A percentile compares a stretch with the other conserved stretches of the same genome.
Conservation (phyloP, 352 stramenopile species). For the Plasmopara halstedii region DNA sequence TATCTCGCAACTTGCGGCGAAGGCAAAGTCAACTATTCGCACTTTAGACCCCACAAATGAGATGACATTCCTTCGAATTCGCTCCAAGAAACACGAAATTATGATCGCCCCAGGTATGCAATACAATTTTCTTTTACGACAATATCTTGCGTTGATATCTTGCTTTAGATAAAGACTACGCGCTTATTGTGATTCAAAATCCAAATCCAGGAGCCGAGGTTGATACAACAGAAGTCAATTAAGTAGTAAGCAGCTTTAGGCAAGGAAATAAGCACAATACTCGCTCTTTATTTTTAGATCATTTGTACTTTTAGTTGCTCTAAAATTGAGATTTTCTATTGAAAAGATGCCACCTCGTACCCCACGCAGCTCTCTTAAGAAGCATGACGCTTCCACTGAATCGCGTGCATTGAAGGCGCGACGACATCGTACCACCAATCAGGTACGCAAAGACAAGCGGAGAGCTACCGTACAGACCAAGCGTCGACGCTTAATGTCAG, state of each 20-base stretch:
- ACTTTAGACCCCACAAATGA: constrained; percentile 89
- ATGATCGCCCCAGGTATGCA: constrained; percentile 78
- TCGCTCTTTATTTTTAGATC: too few relatives aligned
- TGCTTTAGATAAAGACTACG: constrained; percentile 85
- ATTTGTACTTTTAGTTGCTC: too few relatives aligned
- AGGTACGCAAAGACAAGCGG: constrained; percentile 73
- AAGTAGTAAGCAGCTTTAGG: background rate
- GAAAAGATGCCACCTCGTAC: constrained; percentile 27
- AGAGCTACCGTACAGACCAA: constrained; percentile 56
- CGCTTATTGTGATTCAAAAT: constrained; percentile 92
- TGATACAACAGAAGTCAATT: constrained; percentile 24
- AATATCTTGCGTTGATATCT: background rate
- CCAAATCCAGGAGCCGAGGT: constrained; percentile 52
- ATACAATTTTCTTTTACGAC: background rate
- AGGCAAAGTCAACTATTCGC: constrained; percentile 86
- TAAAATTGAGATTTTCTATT: too few relatives aligned
- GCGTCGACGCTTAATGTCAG: constrained; percentile 54
- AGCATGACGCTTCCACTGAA: constrained; percentile 55
- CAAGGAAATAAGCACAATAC: too few relatives aligned
- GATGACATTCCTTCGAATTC: constrained; percentile 91
- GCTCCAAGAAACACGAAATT: constrained; percentile 92
- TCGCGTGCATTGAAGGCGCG: constrained; percentile 58
- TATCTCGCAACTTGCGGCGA: constrained; percentile 85
- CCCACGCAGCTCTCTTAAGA: constrained; percentile 68
- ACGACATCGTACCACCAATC: constrained; percentile 46